Conservation (phyloP, 106 monocot species). For the Allium sativum region DNA sequence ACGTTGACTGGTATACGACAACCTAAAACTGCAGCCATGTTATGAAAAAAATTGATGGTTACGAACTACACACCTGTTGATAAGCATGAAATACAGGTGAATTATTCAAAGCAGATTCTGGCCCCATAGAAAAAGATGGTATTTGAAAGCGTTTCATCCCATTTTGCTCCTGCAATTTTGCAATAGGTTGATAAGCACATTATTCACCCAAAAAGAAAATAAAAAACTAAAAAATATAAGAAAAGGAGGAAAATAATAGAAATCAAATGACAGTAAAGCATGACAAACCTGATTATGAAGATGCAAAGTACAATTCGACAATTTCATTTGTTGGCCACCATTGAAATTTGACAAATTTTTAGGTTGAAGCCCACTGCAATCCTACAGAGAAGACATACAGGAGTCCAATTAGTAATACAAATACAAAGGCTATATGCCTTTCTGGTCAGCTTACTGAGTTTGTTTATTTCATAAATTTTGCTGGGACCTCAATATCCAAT, state of each 20-base stretch:
- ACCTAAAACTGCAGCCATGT: too few species aligned
- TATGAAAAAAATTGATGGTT: too few species aligned
- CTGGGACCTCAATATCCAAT: too few species aligned
- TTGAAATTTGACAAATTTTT: conserved; percentile 10
- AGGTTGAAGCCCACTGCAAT: conserved; percentile 10
- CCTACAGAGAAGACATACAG: conserved; percentile 16
- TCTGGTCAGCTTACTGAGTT: too few species aligned
- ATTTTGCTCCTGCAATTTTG: conserved; percentile 10
- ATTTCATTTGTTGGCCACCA: conserved; percentile 13
- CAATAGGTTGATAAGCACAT: neutral
- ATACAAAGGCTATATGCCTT: too few species aligned
- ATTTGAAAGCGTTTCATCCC: neutral
- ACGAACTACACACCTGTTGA: too few species aligned
- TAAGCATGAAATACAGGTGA: too few species aligned
- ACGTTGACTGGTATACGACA: too few species aligned
- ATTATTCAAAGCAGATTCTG: too few species aligned
- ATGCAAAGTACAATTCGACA: conserved; percentile 3
- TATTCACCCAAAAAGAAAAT: too few species aligned
- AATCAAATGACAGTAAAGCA: neutral
- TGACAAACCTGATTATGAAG: conserved; percentile 18
- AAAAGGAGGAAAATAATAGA: neutral
- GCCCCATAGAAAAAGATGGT: too few species aligned
- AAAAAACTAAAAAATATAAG: neutral
- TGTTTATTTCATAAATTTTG: too few species aligned
- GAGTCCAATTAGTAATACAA: neutral